Base-by-base conservation (phyloP, 495 filamentous ascomycete genomes). In the Symbiotaphrina buchneri region DNA sequence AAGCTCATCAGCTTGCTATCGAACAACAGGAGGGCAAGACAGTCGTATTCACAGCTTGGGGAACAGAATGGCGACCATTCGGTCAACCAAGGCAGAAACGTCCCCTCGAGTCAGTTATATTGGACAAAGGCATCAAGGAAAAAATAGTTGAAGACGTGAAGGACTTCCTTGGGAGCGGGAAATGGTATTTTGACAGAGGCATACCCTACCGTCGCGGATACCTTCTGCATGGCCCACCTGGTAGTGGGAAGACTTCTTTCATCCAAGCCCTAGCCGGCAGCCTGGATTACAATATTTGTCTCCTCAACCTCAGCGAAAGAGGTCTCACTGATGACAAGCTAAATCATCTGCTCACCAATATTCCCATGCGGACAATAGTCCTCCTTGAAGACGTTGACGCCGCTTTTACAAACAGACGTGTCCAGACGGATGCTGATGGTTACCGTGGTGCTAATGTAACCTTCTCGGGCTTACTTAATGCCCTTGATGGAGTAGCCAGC, bases 181-280 rank as follows among this genome's bases (percentile, higher is more conserved):
- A 71, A 24, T 97, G 87, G 87, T 97, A 97, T 41, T 64, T 83
- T 18, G 80, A 94, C 44, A 73, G 87, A 5, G 87, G 87, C 5
- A 91, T 97, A 39, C 87, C 87, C 1, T 97, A 95, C 38, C 71
- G 87, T 20, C 62, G 87, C 14, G 87, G 87, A 1, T 97, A 95
- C 49, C 61, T 97, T 23, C 63, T 97, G 3, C 84, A 93, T 45
- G 87, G 87, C 0, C 84, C 85, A 2, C 90, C 87, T 0, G 87
- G 87, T 2, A 90, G 79, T 10, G 87, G 87, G 14, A 97, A 97
- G 51, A 93, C 74, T 40, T 90, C 79, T 1, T 95, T 97, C 47
- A 90, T 95, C 30, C 84, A 93, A 52, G 84, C 90, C 2, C 55
- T 97, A 18, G 87, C 87, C 1, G 90, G 83, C 8, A 70, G 84